These are phyloP conservation scores for Cinchona pubescens DNA, from an alignment of 257 asterid genomes.

Conservation along the genomic window DNA sequence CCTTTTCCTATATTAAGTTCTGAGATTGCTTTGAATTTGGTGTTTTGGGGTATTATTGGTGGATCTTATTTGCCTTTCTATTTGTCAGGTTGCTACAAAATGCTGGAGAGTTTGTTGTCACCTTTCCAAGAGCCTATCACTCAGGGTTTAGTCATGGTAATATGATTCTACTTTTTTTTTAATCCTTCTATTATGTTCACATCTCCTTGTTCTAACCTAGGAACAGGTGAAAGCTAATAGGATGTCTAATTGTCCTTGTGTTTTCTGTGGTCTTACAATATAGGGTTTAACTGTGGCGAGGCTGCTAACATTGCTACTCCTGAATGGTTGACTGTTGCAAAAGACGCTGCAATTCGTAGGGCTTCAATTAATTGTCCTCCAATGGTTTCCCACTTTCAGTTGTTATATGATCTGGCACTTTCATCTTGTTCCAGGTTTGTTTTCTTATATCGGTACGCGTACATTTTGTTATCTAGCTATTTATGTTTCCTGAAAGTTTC, in stretches of 20 bases:
- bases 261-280: constrained; percentile 11
- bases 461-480: neutral
- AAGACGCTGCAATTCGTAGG: constrained; percentile 96
- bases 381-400: constrained; percentile 97
- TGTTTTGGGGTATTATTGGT: constrained; percentile 11
- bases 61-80: constrained; percentile 21
- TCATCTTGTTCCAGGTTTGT: constrained; percentile 85
- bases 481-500: neutral
- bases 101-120: constrained; percentile 98
- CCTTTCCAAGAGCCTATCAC: constrained; percentile 99
- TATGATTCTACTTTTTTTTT: constrained; percentile 22
- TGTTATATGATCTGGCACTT: constrained; percentile 86
- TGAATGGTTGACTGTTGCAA: constrained; percentile 94
- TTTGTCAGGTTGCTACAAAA: constrained; percentile 85
- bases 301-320: constrained; percentile 99
- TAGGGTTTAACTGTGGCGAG: constrained; percentile 97
- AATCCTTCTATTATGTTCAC: constrained; percentile 6
- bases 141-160: constrained; percentile 99
- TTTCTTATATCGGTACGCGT: neutral
- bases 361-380: constrained; percentile 96
- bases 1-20: neutral
- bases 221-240: neutral
- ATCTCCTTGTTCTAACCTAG: constrained; percentile 12
- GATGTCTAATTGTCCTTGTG: neutral
- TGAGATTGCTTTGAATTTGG: neutral